Conservation (phyloP, 257 asterid genomes). For the Gentiana dahurica region DNA sequence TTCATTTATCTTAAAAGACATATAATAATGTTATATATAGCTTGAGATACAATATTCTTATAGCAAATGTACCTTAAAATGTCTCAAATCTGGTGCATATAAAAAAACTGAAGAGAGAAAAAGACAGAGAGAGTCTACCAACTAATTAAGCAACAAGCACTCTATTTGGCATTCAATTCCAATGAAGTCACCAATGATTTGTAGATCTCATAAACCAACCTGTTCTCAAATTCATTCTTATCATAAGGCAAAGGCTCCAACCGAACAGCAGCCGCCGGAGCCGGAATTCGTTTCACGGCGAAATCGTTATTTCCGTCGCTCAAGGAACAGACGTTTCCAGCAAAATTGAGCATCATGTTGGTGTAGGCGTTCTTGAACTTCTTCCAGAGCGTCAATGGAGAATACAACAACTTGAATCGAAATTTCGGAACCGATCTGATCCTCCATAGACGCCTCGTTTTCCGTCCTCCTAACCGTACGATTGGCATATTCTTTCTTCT, state of each 20-base stretch:
- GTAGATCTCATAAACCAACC: conserved; percentile 66
- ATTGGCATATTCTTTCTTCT: conserved; percentile 10
- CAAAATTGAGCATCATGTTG: conserved; percentile 24
- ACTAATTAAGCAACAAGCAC: too few species aligned
- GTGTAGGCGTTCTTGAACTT: conserved; percentile 27
- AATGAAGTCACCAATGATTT: conserved; percentile 49
- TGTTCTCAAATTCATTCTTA: conserved; percentile 41
- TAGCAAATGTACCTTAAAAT: too few species aligned
- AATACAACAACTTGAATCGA: conserved; percentile 13
- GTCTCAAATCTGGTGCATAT: too few species aligned
- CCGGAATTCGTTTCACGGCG: conserved; percentile 11
- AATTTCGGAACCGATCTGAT: conserved; percentile 15
- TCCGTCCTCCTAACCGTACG: conserved; percentile 19
- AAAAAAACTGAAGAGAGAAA: too few species aligned
- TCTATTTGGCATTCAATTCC: conserved; percentile 29
- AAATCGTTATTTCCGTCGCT: conserved; percentile 5
- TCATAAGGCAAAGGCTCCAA: conserved; percentile 10
- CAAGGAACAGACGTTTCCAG: conserved; percentile 14
- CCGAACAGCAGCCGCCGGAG: conserved; percentile 6
- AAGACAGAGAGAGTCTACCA: too few species aligned
- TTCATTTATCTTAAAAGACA: too few species aligned
- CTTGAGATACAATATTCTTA: too few species aligned
- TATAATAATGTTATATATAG: too few species aligned
- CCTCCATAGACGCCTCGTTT: conserved; percentile 18
- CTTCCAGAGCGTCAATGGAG: conserved; percentile 22